Conservation (phyloP, 306 rosid genomes). For the Rosa persica region DNA sequence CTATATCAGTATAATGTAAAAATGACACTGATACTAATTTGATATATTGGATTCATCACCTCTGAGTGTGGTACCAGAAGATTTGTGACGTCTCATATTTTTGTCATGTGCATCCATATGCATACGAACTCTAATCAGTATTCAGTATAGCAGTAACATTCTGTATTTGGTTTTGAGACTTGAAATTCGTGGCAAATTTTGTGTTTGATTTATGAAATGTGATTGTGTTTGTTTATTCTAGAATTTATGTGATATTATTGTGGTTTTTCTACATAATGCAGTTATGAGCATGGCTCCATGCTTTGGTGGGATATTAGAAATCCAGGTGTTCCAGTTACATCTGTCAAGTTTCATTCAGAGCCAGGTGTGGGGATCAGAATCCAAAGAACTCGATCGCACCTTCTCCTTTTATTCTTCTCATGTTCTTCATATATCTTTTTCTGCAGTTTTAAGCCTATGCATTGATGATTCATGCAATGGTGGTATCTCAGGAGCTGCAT, state of each 20-base stretch:
- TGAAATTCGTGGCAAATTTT: neutral
- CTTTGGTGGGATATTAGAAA: conserved; percentile 96
- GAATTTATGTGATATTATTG: conserved; percentile 4
- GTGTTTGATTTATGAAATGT: neutral
- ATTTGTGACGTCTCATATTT: neutral
- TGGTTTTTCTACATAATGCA: conserved; percentile 34
- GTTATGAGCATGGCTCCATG: conserved; percentile 94
- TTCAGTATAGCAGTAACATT: neutral
- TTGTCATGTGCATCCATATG: neutral
- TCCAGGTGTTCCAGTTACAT: conserved; percentile 58
- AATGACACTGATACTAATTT: neutral
- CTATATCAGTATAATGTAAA: neutral
- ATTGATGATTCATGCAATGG: conserved; percentile 75
- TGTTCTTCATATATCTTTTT: conserved; percentile 21
- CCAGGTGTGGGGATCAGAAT: conserved; percentile 53
- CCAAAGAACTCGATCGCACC: conserved; percentile 6
- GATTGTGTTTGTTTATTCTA: conserved; percentile 7
- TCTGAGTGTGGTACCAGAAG: neutral
- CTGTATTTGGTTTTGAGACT: conserved; percentile 7
- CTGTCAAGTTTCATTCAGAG: conserved; percentile 84
- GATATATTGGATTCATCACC: neutral
- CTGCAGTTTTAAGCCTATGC: conserved; percentile 73
- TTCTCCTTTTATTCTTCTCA: neutral
- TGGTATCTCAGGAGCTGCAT: conserved; percentile 85
- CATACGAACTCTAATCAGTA: neutral